Evolutionary conservation across 257 asterid genomes (phyloP).

Genomic region (Echites panduratus): DNA sequence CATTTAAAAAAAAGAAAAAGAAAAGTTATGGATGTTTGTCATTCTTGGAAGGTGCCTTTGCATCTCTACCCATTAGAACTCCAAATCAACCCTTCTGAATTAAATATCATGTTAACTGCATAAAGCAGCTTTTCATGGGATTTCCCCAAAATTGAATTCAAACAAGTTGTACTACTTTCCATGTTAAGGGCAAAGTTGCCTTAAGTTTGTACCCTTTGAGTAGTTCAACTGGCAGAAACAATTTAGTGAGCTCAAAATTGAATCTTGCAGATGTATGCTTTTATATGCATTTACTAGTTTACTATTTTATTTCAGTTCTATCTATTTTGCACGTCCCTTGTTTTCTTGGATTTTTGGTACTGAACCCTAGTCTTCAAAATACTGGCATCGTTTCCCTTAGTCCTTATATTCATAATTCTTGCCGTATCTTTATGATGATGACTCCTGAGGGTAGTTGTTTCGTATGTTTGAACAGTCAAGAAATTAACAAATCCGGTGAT

Average conservation of each 20-base stretch:
- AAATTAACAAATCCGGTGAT: not conserved
- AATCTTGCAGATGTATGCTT: not conserved
- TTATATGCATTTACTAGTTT: not conserved
- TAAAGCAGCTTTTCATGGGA: conserved; percentile 13
- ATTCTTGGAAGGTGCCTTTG: conserved; percentile 41
- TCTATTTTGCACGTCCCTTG: not conserved
- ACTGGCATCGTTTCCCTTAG: not conserved
- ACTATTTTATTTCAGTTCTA: not conserved
- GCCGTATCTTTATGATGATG: not conserved
- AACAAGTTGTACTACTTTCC: not conserved
- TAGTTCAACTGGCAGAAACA: not conserved
- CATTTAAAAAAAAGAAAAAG: too few relatives aligned
- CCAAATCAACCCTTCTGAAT: not conserved
- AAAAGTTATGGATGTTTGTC: conserved; percentile 42
- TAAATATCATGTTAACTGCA: conserved; percentile 4
- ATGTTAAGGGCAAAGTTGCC: not conserved
- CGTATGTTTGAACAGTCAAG: not conserved
- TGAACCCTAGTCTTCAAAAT: not conserved
- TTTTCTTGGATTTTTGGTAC: not conserved
- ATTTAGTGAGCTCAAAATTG: not conserved
- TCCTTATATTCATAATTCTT: too few relatives aligned
- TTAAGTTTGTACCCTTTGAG: not conserved
- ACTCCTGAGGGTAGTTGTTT: not conserved
- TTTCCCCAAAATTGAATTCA: not conserved
- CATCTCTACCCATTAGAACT: not conserved